Percentiles rank a stretch among this genome's conserved stretches.
Conservation (phyloP, 306 rosid species). For the Echinosophora koreensis region DNA sequence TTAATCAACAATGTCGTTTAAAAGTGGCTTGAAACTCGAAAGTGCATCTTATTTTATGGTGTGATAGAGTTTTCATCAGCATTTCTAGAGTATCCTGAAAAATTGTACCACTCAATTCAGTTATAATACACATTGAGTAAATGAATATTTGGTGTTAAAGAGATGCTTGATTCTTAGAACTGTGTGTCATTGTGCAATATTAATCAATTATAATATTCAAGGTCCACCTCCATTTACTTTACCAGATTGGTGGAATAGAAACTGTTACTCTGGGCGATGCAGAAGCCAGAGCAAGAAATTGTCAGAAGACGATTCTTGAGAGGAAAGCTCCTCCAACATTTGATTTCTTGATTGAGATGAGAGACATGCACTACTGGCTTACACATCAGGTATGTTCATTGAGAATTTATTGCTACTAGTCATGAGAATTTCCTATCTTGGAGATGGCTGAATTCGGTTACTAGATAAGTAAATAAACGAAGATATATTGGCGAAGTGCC, state of each 20-base stretch:
- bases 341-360: slow-evolving; percentile 80
- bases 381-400: slow-evolving; percentile 67
- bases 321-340: slow-evolving; percentile 79
- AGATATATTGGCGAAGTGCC: not conserved
- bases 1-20: not conserved
- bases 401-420: slow-evolving; percentile 33
- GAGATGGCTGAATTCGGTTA: slow-evolving; percentile 6
- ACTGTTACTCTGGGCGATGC: slow-evolving; percentile 70
- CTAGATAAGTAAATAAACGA: slow-evolving; percentile 15
- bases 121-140: slow-evolving; percentile 10
- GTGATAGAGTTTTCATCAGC: slow-evolving; percentile 8
- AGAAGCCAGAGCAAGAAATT: slow-evolving; percentile 73
- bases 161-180: slow-evolving; percentile 29
- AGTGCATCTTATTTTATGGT: slow-evolving; percentile 27
- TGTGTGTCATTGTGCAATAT: slow-evolving; percentile 17
- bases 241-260: slow-evolving; percentile 70
- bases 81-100: slow-evolving; percentile 21
- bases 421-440: slow-evolving; percentile 10
- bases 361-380: slow-evolving; percentile 76
- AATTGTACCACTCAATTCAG: slow-evolving; percentile 7
- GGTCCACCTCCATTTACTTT: slow-evolving; percentile 40
- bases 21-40: slow-evolving; percentile 18
- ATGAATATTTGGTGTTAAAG: slow-evolving; percentile 20
- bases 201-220: slow-evolving; percentile 33
- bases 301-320: slow-evolving; percentile 72